These are phyloP conservation scores for Candolleomyces aberdarensis DNA, from an alignment of 768 basidiomycete species.

Conservation along the genomic window DNA sequence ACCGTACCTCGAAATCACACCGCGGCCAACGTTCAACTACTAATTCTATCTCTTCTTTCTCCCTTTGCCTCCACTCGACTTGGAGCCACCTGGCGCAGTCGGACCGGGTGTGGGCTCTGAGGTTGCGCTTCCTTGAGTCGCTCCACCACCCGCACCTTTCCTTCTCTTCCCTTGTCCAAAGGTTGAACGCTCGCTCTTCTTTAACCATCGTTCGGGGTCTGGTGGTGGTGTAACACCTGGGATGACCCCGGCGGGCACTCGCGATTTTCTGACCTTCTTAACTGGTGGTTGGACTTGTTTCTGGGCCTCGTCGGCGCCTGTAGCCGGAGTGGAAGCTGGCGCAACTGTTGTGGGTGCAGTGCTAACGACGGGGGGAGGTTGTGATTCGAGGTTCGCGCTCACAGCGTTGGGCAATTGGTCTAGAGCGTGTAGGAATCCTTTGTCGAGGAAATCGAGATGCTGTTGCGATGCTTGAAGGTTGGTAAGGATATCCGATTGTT, in stretches of 20 bases:
- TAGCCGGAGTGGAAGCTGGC: conserved; percentile 25
- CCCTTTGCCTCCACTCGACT: conserved; percentile 48
- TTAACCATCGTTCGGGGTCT: conserved; percentile 86
- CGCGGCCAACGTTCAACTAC: background rate
- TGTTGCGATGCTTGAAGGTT: conserved; percentile 81
- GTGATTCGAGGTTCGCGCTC: conserved; percentile 54
- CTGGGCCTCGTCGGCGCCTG: conserved; percentile 21
- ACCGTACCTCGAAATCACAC: conserved; percentile 9
- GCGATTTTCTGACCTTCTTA: conserved; percentile 58
- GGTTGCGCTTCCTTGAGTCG: conserved; percentile 63
- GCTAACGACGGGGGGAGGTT: conserved; percentile 50
- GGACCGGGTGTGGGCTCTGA: conserved; percentile 34
- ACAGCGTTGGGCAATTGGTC: conserved; percentile 53
- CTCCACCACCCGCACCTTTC: conserved; percentile 49
- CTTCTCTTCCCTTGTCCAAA: conserved; percentile 53
- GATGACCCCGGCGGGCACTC: conserved; percentile 72
- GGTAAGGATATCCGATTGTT: conserved; percentile 82
- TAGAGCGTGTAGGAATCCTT: conserved; percentile 63
- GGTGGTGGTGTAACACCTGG: conserved; percentile 80
- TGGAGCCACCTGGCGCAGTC: conserved; percentile 24
- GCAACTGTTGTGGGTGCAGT: conserved; percentile 24
- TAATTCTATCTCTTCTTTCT: conserved; percentile 63
- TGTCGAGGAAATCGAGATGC: conserved; percentile 81
- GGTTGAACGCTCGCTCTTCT: conserved; percentile 76
- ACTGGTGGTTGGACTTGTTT: conserved; percentile 30